phyloP scores from a whole-genome alignment of 2,329 filamentous ascomycete species.

The Aspergillus sp. region DNA sequence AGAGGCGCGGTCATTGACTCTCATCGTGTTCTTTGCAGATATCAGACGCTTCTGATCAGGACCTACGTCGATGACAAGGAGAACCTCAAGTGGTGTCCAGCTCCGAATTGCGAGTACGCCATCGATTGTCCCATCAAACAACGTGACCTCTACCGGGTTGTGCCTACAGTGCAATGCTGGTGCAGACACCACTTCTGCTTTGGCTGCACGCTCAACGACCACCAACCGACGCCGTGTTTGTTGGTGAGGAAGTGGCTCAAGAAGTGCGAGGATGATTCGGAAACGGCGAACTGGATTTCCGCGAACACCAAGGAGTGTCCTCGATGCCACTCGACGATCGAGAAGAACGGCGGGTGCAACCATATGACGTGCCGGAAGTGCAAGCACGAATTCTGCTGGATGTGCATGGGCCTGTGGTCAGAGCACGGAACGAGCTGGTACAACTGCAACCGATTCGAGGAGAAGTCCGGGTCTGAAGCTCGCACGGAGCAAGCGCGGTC shows the following conservation, averaged over 20 bases:
- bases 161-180: slow-evolving; percentile 79
- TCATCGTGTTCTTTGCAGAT: slow-evolving; percentile 43
- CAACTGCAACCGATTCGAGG: slow-evolving; percentile 95
- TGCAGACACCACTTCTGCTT: slow-evolving; percentile 92
- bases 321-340: slow-evolving; percentile 91
- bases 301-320: slow-evolving; percentile 98
- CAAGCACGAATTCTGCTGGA: slow-evolving; percentile 97
- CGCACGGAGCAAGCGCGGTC: slow-evolving; percentile 87
- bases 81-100: slow-evolving; percentile 92
- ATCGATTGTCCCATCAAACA: slow-evolving; percentile 82
- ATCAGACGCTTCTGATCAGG: slow-evolving; percentile 76
- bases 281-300: slow-evolving; percentile 98
- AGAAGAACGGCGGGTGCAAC: slow-evolving; percentile 97
- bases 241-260: slow-evolving; percentile 94
- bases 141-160: slow-evolving; percentile 73
- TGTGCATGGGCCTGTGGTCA: slow-evolving; percentile 99
- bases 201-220: slow-evolving; percentile 79
- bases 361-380: slow-evolving; percentile 97
- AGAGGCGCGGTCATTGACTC: slow-evolving; percentile 5
- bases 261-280: slow-evolving; percentile 96
- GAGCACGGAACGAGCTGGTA: slow-evolving; percentile 99
- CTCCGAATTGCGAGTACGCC: slow-evolving; percentile 92
- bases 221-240: slow-evolving; percentile 85
- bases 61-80: slow-evolving; percentile 98
- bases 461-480: slow-evolving; percentile 86